Percentiles rank a stretch among this genome's conserved stretches.
Evolutionary conservation across 208 protist species (phyloP).

Genomic region (Acanthamoeba culbertsoni): DNA sequence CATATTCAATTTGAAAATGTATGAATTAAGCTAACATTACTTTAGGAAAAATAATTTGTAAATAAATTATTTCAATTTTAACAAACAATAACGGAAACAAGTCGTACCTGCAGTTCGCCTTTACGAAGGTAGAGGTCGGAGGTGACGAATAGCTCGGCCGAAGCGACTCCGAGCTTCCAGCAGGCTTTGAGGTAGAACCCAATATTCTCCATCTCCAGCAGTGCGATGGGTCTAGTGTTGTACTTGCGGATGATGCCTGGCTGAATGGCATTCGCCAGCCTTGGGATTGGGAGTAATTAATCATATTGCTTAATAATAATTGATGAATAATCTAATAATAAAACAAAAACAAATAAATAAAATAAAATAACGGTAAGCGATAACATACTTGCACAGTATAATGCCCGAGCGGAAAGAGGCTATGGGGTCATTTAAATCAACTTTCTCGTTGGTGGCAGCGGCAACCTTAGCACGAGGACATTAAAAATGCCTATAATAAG

Average conservation of each 20-base stretch:
- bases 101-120: background rate
- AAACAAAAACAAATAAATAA: background rate
- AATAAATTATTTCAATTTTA: background rate
- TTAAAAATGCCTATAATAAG: background rate
- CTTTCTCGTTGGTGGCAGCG: background rate
- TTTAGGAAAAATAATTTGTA: background rate
- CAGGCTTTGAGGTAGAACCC: slow-evolving; percentile 71
- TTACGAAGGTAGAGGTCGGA: slow-evolving; percentile 66
- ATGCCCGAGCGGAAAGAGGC: slow-evolving; percentile 64
- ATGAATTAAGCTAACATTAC: background rate
- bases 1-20: background rate
- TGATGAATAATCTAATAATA: background rate
- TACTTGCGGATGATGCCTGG: slow-evolving; percentile 68
- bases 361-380: background rate
- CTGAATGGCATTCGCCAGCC: slow-evolving; percentile 61
- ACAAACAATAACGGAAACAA: background rate
- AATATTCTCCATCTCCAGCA: slow-evolving; percentile 73
- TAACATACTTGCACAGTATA: slow-evolving; percentile 57
- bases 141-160: slow-evolving; percentile 58
- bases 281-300: background rate
- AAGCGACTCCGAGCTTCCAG: slow-evolving; percentile 67
- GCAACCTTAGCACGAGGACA: background rate
- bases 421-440: slow-evolving; percentile 60
- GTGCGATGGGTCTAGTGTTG: slow-evolving; percentile 59
- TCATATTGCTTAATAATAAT: background rate